Evolutionary conservation across 495 filamentous ascomycete genomes (phyloP).

Genomic region (Aspergillus kassunensis): DNA sequence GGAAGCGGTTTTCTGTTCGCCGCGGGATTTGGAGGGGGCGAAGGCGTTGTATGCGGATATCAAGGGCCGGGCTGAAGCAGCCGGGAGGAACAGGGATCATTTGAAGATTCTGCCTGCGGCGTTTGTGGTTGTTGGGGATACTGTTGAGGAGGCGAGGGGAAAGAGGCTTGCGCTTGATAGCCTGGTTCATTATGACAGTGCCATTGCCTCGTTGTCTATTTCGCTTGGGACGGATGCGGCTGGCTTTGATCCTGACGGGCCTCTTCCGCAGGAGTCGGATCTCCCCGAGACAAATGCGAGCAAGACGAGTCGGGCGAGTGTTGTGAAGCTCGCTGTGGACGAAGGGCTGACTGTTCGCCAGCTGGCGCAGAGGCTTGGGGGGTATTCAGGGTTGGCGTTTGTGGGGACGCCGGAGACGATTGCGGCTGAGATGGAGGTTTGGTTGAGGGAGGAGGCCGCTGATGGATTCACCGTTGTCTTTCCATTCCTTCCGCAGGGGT

Average conservation of each 20-base stretch:
- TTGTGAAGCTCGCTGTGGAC: constrained; percentile 37
- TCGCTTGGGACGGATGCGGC: constrained; percentile 44
- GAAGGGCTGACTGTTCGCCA: constrained; percentile 48
- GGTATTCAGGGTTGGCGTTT: constrained; percentile 49
- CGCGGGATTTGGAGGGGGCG: constrained; percentile 37
- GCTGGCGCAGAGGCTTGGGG: constrained; percentile 48
- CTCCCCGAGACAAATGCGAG: constrained; percentile 52
- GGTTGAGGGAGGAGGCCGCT: constrained; percentile 41
- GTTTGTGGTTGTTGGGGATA: constrained; percentile 42
- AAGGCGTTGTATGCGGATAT: constrained; percentile 52
- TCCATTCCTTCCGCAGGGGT: constrained; percentile 47
- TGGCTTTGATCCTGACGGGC: constrained; percentile 45
- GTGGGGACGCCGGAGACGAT: constrained; percentile 47
- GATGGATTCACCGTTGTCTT: constrained; percentile 48
- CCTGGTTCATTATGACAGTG: constrained; percentile 52
- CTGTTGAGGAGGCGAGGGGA: constrained; percentile 41
- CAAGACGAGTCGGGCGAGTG: constrained; percentile 43
- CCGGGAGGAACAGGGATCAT: constrained; percentile 38
- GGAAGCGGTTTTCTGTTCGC: constrained; percentile 49
- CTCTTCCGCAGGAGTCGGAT: constrained; percentile 42
- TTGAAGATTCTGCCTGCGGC: constrained; percentile 53
- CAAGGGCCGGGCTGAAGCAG: constrained; percentile 42
- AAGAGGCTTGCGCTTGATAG: constrained; percentile 50
- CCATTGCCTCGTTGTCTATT: constrained; percentile 51
- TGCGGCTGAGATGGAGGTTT: constrained; percentile 46